A percentile compares a stretch with the other conserved stretches of the same genome.
Evolutionary conservation across 2,329 filamentous ascomycete species (phyloP).

Genomic region (Nigrospora oryzae): DNA sequence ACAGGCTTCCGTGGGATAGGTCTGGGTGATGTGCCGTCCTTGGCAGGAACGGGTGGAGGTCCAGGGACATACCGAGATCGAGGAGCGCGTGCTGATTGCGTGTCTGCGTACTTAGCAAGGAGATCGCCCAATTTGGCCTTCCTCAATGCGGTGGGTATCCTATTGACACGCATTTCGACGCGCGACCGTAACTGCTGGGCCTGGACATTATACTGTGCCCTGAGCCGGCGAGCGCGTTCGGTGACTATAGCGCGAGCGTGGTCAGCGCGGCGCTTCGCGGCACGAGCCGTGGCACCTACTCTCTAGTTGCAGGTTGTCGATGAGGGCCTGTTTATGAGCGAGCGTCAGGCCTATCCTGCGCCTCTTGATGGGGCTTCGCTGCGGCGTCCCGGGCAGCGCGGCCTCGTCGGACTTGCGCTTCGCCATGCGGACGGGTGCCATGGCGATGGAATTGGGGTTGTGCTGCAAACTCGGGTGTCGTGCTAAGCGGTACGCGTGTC

Average conservation of each 20-base stretch:
- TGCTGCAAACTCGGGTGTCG: too few relatives aligned
- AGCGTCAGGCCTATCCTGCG: conserved; percentile 52
- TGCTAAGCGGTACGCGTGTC: too few relatives aligned
- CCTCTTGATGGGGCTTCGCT: conserved; percentile 55
- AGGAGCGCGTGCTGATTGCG: conserved; percentile 25
- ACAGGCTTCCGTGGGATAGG: conserved; percentile 24
- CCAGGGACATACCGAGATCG: conserved; percentile 16
- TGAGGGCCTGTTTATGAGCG: conserved; percentile 74
- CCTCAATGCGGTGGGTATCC: conserved; percentile 73
- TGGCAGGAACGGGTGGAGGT: conserved; percentile 40
- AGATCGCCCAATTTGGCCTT: conserved; percentile 78
- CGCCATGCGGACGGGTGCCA: conserved; percentile 37
- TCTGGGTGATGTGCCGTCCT: conserved; percentile 32
- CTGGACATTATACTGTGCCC: conserved; percentile 83
- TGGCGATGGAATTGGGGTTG: conserved; percentile 23
- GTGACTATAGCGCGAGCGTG: conserved; percentile 13
- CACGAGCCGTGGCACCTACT: conserved; percentile 41
- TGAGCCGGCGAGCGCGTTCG: conserved; percentile 60
- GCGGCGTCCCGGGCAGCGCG: conserved; percentile 27
- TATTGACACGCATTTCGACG: conserved; percentile 87
- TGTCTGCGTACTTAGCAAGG: conserved; percentile 40
- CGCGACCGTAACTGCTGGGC: conserved; percentile 77
- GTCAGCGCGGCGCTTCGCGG: not conserved
- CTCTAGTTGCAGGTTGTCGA: conserved; percentile 85
- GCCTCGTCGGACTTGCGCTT: conserved; percentile 36